Evolutionary conservation across 176 grass and related monocot genomes (phyloP).

Genomic region (Carex cristatella): DNA sequence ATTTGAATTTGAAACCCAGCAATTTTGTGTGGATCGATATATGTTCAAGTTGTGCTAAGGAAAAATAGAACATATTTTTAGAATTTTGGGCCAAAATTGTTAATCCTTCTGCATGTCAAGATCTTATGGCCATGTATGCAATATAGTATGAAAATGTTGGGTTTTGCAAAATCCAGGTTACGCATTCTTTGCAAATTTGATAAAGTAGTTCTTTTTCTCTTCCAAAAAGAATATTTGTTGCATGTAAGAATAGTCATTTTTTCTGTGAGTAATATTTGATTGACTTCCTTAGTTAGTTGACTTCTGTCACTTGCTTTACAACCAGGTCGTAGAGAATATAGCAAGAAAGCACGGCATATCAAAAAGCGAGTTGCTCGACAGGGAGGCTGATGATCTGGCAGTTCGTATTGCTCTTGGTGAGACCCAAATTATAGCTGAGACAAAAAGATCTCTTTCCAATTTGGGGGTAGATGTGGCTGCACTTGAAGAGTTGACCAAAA

Average conservation of each 20-base stretch:
- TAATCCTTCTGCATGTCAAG: neutral
- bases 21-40: neutral
- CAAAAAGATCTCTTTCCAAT: constrained; percentile 77
- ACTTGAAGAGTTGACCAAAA: constrained; percentile 73
- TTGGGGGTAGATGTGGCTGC: constrained; percentile 71
- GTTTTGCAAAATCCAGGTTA: neutral
- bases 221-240: neutral
- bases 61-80: neutral
- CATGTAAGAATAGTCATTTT: neutral
- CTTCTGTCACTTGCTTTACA: neutral
- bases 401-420: constrained; percentile 83
- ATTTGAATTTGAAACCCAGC: neutral
- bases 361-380: constrained; percentile 78
- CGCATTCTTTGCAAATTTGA: neutral
- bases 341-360: constrained; percentile 86
- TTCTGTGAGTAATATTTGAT: neutral
- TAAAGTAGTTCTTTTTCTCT: neutral
- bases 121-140: neutral
- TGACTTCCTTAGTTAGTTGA: neutral
- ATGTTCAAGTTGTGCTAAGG: neutral
- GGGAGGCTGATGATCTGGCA: constrained; percentile 83
- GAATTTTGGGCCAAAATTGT: neutral
- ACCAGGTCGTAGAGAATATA: constrained; percentile 89
- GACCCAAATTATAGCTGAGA: constrained; percentile 74
- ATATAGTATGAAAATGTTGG: neutral